A percentile compares a stretch with the other conserved stretches of the same genome.
phyloP scores from a whole-genome alignment of 441 rosid genomes.

The Manihot esculenta region DNA sequence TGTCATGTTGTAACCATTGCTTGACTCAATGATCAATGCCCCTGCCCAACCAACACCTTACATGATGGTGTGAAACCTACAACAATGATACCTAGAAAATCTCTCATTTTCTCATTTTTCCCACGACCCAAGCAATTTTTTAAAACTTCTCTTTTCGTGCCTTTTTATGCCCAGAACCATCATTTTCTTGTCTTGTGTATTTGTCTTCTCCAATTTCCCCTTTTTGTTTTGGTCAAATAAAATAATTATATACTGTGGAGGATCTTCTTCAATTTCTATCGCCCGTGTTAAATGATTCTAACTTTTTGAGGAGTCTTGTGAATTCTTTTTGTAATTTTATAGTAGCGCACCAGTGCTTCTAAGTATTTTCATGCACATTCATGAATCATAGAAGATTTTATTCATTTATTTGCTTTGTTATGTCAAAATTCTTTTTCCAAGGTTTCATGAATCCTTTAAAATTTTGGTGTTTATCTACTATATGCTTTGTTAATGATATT shows the following conservation, averaged over 20 bases:
- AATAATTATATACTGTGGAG: background rate
- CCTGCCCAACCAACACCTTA: background rate
- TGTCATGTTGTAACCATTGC: background rate
- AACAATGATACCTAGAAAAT: background rate
- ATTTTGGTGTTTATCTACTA: background rate
- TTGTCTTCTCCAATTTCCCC: background rate
- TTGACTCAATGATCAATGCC: background rate
- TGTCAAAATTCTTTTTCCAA: background rate
- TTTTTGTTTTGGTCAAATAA: background rate
- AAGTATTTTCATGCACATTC: background rate
- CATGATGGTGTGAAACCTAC: background rate
- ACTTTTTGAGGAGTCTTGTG: too few relatives aligned
- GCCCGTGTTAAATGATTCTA: background rate
- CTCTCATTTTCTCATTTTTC: background rate
- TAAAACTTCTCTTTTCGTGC: background rate
- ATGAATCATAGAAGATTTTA: background rate
- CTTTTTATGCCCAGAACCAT: background rate
- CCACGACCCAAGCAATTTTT: too few relatives aligned
- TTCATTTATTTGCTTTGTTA: background rate
- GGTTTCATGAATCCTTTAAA: background rate
- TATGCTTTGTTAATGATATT: background rate
- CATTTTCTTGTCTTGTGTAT: background rate
- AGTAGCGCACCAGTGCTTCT: background rate
- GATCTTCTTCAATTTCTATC: background rate
- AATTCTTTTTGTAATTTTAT: background rate